Evolutionary conservation across 352 stramenopile genomes (phyloP).

Genomic region (Phytophthora chlamydospora): DNA sequence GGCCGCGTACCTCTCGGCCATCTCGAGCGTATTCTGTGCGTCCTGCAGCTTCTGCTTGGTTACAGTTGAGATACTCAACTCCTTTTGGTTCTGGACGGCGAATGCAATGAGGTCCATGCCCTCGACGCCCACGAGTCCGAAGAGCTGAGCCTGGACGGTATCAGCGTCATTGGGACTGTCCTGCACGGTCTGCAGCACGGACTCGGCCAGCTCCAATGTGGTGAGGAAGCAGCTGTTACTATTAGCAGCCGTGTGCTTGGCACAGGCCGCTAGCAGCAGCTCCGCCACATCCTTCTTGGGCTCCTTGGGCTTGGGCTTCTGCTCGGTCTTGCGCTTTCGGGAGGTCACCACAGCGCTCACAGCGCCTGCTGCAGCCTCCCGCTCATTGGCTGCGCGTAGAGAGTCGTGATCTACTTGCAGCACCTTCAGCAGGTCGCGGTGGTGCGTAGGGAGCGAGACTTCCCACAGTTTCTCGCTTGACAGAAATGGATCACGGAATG

Average conservation of each 20-base stretch:
- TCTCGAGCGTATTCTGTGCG: conserved; percentile 48
- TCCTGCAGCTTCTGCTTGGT: conserved; percentile 54
- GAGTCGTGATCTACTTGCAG: conserved; percentile 66
- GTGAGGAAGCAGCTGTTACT: conserved; percentile 63
- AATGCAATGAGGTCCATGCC: conserved; percentile 88
- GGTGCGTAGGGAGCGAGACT: conserved; percentile 33
- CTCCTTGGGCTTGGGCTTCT: conserved; percentile 32
- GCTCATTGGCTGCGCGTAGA: conserved; percentile 55
- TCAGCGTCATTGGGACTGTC: conserved; percentile 60
- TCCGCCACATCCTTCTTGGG: conserved; percentile 36
- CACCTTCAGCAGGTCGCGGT: conserved; percentile 47
- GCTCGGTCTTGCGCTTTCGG: conserved; percentile 26
- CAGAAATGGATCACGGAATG: conserved; percentile 50
- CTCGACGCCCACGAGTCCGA: conserved; percentile 84
- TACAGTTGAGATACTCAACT: conserved; percentile 29
- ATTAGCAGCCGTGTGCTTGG: conserved; percentile 38
- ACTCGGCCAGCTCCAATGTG: conserved; percentile 67
- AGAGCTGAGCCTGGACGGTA: conserved; percentile 74
- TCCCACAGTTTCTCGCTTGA: conserved; percentile 34
- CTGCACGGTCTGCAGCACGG: conserved; percentile 69
- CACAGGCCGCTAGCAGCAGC: conserved; percentile 53
- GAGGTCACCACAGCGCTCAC: conserved; percentile 65
- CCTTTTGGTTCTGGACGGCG: conserved; percentile 57
- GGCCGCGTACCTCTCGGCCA: conserved; percentile 28
- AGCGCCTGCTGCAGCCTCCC: conserved; percentile 51